Base-by-base conservation (phyloP, 179 eudicot genomes). In the Spinacia oleracea region DNA sequence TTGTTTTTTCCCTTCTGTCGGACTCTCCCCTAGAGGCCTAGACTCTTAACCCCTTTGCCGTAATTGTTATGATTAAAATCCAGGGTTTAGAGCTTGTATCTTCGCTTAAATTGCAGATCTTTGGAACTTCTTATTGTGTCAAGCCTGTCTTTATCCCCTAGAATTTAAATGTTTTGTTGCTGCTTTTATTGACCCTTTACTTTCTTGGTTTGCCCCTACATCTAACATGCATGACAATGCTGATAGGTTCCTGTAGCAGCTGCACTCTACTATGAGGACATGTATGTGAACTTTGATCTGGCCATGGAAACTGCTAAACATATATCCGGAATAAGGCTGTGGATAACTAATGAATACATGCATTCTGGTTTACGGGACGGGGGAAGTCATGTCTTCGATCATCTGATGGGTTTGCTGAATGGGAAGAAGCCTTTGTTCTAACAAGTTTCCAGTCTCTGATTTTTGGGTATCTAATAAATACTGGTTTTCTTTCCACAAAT, bases 231-330 rank as follows among this genome's bases (percentile, higher is more conserved):
- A 16, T 62, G n/a, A 10, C 48, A 45, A 40, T 81, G 81, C 18
- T 74, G n/a, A 32, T 78, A 95, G 98, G 97, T 95, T 20, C 98
- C 98, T 5, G 97, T 91, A 67, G 98, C 98, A 59, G 98, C 98
- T 55, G 92, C 98, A 31, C 90, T 91, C 11, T 95, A 95, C 77
- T 90, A 95, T 10, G 98, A 95, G 32, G 98, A 95, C 80, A 87
- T 95, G 93, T 95, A 83, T 68, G 98, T 95, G 34, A 95, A 95
- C 88, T 90, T 95, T 78, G 89, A 90, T 88, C 81, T 93, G 45
- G 91, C 88, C 12, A 88, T 77, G 89, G 92, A 89, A 80, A 90
- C 93, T 0, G 92, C 97, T 64, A 80, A 94, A 68, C 84, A 87
- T 60, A 95, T 95, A 23, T 83, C 86, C 4, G 98, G 95, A 63